These are phyloP conservation scores for Suhomyces bolitotheri DNA, from an alignment of 1,139 yeast genomes.

Conservation along the genomic window DNA sequence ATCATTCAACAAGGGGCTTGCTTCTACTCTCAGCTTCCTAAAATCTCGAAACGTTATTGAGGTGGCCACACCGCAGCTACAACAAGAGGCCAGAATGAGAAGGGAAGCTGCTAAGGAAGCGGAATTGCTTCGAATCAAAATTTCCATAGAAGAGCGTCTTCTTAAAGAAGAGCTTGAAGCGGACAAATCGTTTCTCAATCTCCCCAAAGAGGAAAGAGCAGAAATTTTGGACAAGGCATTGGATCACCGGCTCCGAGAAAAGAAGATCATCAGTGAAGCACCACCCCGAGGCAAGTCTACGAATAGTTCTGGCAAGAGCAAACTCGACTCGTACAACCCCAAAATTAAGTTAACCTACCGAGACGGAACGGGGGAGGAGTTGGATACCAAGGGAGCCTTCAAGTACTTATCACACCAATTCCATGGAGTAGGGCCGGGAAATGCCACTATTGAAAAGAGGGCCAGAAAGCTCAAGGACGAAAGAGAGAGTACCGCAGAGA, in stretches of 20 bases:
- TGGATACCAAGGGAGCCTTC: slow-evolving; percentile 77
- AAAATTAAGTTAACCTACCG: slow-evolving; percentile 61
- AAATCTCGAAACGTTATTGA: slow-evolving; percentile 44
- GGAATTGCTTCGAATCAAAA: slow-evolving; percentile 34
- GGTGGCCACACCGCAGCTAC: slow-evolving; percentile 16
- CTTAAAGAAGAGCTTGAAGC: slow-evolving; percentile 42
- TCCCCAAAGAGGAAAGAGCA: slow-evolving; percentile 34
- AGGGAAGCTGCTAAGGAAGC: slow-evolving; percentile 34
- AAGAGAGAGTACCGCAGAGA: slow-evolving; percentile 4
- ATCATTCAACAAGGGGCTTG: slow-evolving; percentile 49
- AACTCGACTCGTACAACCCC: slow-evolving; percentile 59
- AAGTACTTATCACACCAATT: slow-evolving; percentile 82
- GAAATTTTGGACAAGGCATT: slow-evolving; percentile 28
- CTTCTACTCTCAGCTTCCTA: slow-evolving; percentile 57
- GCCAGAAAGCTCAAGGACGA: slow-evolving; percentile 10
- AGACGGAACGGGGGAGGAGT: slow-evolving; percentile 68
- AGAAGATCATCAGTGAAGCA: slow-evolving; percentile 25
- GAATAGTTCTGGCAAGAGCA: slow-evolving; percentile 6
- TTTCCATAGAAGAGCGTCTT: slow-evolving; percentile 40
- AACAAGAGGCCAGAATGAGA: slow-evolving; percentile 21
- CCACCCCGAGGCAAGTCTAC: slow-evolving; percentile 15
- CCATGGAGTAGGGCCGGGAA: slow-evolving; percentile 56
- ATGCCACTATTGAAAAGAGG: slow-evolving; percentile 16
- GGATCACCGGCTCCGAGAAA: slow-evolving; percentile 31
- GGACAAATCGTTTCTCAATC: slow-evolving; percentile 31